phyloP scores from a whole-genome alignment of 192 early-diverging fungal genomes.

The Martensiomyces pterosporus region DNA sequence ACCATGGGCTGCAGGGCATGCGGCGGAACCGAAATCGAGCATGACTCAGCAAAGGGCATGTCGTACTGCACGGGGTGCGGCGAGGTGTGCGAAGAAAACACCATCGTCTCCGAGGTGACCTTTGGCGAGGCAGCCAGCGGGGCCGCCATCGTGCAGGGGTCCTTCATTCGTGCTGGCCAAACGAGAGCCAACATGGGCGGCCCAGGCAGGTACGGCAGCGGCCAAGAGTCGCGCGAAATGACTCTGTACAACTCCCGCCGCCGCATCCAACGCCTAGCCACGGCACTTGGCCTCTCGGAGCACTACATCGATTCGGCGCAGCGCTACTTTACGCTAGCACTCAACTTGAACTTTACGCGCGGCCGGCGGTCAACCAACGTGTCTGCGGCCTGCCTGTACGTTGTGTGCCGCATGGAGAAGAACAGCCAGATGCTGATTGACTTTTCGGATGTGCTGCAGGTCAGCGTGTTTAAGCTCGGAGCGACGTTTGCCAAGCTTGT shows the following conservation, averaged over 20 bases:
- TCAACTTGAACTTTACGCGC: constrained; percentile 75
- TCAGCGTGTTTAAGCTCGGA: constrained; percentile 86
- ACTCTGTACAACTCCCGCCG: constrained; percentile 67
- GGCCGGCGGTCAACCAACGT: constrained; percentile 75
- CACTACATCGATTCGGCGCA: constrained; percentile 78
- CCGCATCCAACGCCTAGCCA: constrained; percentile 69
- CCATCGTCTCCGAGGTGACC: constrained; percentile 86
- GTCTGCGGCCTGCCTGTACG: constrained; percentile 86
- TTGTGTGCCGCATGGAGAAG: constrained; percentile 81
- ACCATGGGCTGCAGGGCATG: constrained; percentile 58
- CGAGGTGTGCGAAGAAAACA: constrained; percentile 89
- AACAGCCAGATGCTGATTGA: constrained; percentile 92
- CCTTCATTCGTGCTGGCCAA: constrained; percentile 65
- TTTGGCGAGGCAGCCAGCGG: constrained; percentile 85
- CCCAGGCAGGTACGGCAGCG: constrained; percentile 39
- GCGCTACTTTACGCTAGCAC: constrained; percentile 79
- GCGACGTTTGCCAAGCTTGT: constrained; percentile 76
- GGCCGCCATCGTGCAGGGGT: constrained; percentile 74
- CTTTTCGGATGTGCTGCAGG: constrained; percentile 81
- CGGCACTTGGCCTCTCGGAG: constrained; percentile 66
- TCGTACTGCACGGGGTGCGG: constrained; percentile 59
- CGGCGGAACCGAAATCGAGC: constrained; percentile 60
- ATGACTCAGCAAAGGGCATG: constrained; percentile 67
- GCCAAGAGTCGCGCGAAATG: constrained; percentile 66
- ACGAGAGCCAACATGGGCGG: constrained; percentile 51